Conservation (phyloP, 768 basidiomycete species). For the Pisolithus tinctorius region DNA sequence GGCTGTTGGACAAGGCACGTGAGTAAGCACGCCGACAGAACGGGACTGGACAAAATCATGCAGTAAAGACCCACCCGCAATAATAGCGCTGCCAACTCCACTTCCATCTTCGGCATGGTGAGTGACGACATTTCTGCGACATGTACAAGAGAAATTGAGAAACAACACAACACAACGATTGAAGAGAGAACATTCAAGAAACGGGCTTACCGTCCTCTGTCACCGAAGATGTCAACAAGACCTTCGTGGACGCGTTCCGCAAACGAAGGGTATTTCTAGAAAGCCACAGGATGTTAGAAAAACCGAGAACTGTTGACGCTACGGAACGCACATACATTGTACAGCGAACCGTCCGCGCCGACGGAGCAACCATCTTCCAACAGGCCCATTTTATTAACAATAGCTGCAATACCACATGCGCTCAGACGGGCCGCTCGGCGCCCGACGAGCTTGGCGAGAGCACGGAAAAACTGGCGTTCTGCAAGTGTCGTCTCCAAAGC, state of each 20-base stretch:
- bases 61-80: conserved; percentile 54
- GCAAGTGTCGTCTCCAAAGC: conserved; percentile 93
- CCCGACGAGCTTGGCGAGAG: conserved; percentile 84
- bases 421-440: conserved; percentile 85
- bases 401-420: conserved; percentile 93
- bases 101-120: conserved; percentile 48
- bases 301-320: neutral
- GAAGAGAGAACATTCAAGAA: conserved; percentile 5
- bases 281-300: neutral
- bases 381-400: conserved; percentile 92
- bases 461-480: conserved; percentile 96
- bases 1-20: conserved; percentile 36
- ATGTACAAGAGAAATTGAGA: conserved; percentile 40
- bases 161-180: conserved; percentile 36
- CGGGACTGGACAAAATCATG: neutral
- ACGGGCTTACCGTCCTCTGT: conserved; percentile 73
- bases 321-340: conserved; percentile 57
- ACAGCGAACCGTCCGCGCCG: conserved; percentile 89
- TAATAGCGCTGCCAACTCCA: conserved; percentile 95
- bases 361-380: conserved; percentile 86
- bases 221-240: conserved; percentile 90
- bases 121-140: conserved; percentile 31
- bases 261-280: conserved; percentile 95
- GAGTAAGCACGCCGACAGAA: neutral
- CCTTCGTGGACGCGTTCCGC: conserved; percentile 91